phyloP scores from a whole-genome alignment of 495 filamentous ascomycete species.

The Saxophila tyrrhenica region DNA sequence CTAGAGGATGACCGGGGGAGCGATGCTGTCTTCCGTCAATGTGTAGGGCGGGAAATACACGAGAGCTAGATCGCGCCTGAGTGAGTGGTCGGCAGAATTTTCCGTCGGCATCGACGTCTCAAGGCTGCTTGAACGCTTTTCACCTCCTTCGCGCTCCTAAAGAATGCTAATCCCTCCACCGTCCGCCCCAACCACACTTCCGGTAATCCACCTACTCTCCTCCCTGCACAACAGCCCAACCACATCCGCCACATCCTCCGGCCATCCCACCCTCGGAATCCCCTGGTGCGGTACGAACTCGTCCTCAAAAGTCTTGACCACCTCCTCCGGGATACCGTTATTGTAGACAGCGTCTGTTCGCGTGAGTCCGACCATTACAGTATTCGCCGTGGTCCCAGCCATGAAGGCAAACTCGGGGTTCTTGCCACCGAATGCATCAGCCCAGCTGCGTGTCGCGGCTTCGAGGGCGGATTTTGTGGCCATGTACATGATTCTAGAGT shows the following conservation, averaged over 20 bases:
- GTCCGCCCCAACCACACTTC: conserved; percentile 21
- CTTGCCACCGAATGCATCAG: conserved; percentile 1
- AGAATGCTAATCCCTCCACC: conserved; percentile 23
- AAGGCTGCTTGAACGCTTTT: too few species aligned
- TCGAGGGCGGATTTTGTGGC: conserved; percentile 16
- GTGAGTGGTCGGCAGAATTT: too few species aligned
- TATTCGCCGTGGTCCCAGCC: conserved; percentile 19
- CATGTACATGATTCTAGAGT: conserved; percentile 14
- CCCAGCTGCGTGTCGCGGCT: conserved; percentile 12
- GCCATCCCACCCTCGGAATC: conserved; percentile 15
- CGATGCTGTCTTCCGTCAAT: too few species aligned
- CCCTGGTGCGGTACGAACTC: conserved; percentile 14
- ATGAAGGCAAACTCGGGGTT: conserved; percentile 11
- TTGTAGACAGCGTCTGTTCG: background rate
- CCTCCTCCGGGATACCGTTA: conserved; percentile 12
- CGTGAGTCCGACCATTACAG: conserved; percentile 18
- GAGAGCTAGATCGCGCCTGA: too few species aligned
- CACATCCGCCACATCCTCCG: conserved; percentile 23
- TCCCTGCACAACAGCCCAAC: conserved; percentile 20
- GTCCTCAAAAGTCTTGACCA: conserved; percentile 12
- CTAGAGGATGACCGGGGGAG: too few species aligned
- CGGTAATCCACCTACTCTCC: conserved; percentile 14
- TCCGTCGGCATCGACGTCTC: too few species aligned
- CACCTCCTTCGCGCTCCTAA: too few species aligned
- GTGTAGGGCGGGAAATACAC: too few species aligned